Conservation (phyloP, 2,329 filamentous ascomycete genomes). For the Aspergillus uvarum region DNA sequence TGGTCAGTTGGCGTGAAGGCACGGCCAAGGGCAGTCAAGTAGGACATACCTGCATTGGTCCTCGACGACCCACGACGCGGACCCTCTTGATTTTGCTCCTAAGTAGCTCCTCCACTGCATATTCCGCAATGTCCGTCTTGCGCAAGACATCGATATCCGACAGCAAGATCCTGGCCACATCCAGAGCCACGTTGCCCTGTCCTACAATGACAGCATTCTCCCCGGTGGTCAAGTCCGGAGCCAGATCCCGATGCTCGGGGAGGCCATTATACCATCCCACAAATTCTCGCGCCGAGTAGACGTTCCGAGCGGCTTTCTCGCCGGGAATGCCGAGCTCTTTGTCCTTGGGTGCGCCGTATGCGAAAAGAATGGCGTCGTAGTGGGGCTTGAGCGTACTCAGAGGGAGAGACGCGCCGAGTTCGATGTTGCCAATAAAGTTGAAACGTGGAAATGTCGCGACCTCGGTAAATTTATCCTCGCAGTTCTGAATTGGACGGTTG, state of each 20-base stretch:
- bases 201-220: constrained; percentile 87
- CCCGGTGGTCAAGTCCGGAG: constrained; percentile 70
- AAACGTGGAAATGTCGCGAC: constrained; percentile 80
- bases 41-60: constrained; percentile 72
- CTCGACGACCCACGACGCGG: constrained; percentile 82
- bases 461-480: constrained; percentile 88
- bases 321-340: constrained; percentile 75
- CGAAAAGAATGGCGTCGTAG: constrained; percentile 89
- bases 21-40: not conserved
- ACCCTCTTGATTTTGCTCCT: constrained; percentile 75
- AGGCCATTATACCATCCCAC: constrained; percentile 99
- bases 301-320: constrained; percentile 64
- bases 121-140: constrained; percentile 84
- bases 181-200: constrained; percentile 93
- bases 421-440: constrained; percentile 86
- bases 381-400: constrained; percentile 70
- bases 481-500: constrained; percentile 64
- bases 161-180: constrained; percentile 85
- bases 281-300: constrained; percentile 87
- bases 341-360: constrained; percentile 88
- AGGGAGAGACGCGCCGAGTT: constrained; percentile 69
- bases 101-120: constrained; percentile 72
- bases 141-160: constrained; percentile 70
- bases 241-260: constrained; percentile 71
- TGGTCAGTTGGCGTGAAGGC: not conserved